A percentile compares a stretch with the other conserved stretches of the same genome.
These are phyloP conservation scores for Beauveria medogensis DNA, from an alignment of 2,329 filamentous ascomycete genomes.

Conservation along the genomic window DNA sequence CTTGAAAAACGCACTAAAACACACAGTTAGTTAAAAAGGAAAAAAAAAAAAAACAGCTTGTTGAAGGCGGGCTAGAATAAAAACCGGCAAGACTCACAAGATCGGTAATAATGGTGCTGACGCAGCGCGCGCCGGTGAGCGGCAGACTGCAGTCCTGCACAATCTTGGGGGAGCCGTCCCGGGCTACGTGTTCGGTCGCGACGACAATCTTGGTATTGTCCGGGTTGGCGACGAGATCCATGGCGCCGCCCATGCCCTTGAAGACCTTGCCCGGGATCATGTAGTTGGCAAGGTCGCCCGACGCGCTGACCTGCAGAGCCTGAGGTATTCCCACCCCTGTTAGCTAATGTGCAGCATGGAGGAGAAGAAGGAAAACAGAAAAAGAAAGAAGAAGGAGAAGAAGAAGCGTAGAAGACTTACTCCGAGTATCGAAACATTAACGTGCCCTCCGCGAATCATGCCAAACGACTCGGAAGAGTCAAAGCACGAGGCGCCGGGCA, in stretches of 20 bases:
- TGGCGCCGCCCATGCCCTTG: constrained; percentile 79
- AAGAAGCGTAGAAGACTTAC: constrained; percentile 22
- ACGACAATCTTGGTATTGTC: constrained; percentile 66
- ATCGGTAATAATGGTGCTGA: constrained; percentile 67
- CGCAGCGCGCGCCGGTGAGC: constrained; percentile 57
- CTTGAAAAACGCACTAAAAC: constrained; percentile 58
- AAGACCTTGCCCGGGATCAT: constrained; percentile 84
- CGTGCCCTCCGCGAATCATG: constrained; percentile 80
- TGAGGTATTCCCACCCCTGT: background rate
- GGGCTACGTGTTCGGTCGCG: constrained; percentile 61
- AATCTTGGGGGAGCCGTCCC: constrained; percentile 60
- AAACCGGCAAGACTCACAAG: constrained; percentile 43
- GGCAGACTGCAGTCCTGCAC: constrained; percentile 56
- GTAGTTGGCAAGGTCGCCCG: constrained; percentile 78
- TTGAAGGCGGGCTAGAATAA: background rate
- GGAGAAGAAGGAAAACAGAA: background rate
- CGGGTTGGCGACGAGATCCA: constrained; percentile 66
- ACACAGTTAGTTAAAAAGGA: too few relatives aligned
- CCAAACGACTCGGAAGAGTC: constrained; percentile 75
- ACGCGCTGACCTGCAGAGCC: constrained; percentile 70
- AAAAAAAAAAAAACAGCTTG: background rate
- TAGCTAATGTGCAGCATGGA: too few relatives aligned
- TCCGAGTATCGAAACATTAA: constrained; percentile 77
- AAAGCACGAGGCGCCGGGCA: constrained; percentile 69
- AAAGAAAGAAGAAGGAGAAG: background rate